These are phyloP conservation scores for Mycena epipterygia DNA, from an alignment of 768 basidiomycete genomes.

Conservation along the genomic window DNA sequence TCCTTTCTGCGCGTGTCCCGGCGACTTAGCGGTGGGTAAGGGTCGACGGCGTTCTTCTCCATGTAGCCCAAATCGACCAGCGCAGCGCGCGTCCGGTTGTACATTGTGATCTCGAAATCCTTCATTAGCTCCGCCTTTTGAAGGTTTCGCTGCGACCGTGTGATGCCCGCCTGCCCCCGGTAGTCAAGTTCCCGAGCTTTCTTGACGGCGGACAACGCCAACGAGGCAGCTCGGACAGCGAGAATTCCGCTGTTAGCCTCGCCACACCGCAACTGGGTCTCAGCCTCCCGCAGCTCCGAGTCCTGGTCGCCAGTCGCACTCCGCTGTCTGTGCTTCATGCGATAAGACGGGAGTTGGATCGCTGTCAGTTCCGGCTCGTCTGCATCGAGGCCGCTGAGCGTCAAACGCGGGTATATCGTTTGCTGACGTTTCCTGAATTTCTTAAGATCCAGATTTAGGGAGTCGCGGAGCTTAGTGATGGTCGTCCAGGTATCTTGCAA, in stretches of 20 bases:
- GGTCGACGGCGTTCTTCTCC: constrained; percentile 4
- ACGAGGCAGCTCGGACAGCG: neutral
- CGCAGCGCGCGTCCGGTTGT: constrained; percentile 5
- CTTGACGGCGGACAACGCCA: constrained; percentile 26
- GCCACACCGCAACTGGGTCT: constrained; percentile 18
- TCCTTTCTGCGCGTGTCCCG: constrained; percentile 28
- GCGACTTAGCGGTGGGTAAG: constrained; percentile 10
- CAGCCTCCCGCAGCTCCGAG: constrained; percentile 6
- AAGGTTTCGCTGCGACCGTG: constrained; percentile 21
- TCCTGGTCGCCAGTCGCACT: neutral
- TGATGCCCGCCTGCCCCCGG: constrained; percentile 23
- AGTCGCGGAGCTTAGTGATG: too few species aligned
- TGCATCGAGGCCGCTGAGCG: constrained; percentile 18
- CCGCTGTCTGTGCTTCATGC: constrained; percentile 28
- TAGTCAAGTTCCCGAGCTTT: constrained; percentile 18
- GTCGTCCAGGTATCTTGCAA: too few species aligned
- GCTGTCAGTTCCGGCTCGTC: too few species aligned
- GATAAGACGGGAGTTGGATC: constrained; percentile 25
- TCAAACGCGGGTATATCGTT: neutral
- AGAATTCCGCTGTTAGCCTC: constrained; percentile 18
- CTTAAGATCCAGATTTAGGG: too few species aligned
- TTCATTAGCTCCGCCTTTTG: constrained; percentile 27
- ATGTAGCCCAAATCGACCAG: constrained; percentile 19
- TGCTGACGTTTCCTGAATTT: too few species aligned
- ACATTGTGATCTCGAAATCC: constrained; percentile 19